Evolutionary conservation across 345 rosid species (phyloP).

Genomic region (Gynandropsis gynandra): DNA sequence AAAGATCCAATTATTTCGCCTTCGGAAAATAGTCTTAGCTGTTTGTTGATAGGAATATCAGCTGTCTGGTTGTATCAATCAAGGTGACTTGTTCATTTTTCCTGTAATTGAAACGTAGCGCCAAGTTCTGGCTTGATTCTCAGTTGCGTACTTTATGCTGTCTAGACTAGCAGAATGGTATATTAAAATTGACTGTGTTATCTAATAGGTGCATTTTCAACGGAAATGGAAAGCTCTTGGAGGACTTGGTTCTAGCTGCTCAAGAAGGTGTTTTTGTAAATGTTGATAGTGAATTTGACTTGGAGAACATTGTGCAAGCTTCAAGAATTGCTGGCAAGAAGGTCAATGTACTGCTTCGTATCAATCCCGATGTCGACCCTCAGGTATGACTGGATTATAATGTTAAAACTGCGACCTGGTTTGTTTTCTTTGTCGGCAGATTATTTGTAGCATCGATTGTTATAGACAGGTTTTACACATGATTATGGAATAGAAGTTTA

Average conservation of each 20-base stretch:
- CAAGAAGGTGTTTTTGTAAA: slow-evolving; percentile 91
- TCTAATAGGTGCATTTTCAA: slow-evolving; percentile 79
- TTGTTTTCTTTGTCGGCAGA: not conserved
- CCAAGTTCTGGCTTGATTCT: too few species aligned
- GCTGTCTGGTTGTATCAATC: too few species aligned
- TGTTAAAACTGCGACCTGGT: not conserved
- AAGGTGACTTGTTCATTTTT: too few species aligned
- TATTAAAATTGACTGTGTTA: slow-evolving; percentile 1
- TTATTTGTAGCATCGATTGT: not conserved
- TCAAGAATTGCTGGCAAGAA: slow-evolving; percentile 75
- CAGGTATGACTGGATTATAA: slow-evolving; percentile 46
- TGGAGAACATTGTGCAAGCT: slow-evolving; percentile 82
- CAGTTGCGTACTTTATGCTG: too few species aligned
- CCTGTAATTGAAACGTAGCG: too few species aligned
- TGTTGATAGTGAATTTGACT: slow-evolving; percentile 92
- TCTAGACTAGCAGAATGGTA: not conserved
- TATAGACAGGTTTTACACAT: too few species aligned
- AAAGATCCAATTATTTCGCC: too few species aligned
- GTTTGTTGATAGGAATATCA: too few species aligned
- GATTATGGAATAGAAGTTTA: too few species aligned
- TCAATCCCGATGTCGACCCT: slow-evolving; percentile 98
- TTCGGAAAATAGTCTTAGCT: too few species aligned
- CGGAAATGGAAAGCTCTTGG: slow-evolving; percentile 89
- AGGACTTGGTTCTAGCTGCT: slow-evolving; percentile 89
- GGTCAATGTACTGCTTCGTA: slow-evolving; percentile 89